These are phyloP conservation scores for Vitis hybrid DNA, from an alignment of 177 flowering plant genomes.

Conservation along the genomic window DNA sequence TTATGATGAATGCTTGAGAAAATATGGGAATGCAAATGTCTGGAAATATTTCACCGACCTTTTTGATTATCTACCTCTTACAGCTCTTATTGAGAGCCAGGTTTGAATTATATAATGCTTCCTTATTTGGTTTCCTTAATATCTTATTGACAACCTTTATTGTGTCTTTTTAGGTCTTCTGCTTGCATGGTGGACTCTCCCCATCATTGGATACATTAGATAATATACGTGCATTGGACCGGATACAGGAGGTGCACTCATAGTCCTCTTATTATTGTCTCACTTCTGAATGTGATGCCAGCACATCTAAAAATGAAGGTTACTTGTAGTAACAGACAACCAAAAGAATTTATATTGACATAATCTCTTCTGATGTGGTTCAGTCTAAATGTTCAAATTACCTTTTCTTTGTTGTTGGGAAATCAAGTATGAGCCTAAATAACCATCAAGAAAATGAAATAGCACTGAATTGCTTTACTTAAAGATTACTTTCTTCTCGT, in stretches of 20 bases:
- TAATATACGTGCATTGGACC: slow-evolving; percentile 47
- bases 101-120: slow-evolving; percentile 11
- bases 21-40: slow-evolving; percentile 49
- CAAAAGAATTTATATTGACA: no score
- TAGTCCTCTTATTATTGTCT: no score
- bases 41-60: slow-evolving; percentile 49
- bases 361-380: no score
- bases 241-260: slow-evolving; percentile 46
- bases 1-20: slow-evolving; percentile 48
- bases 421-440: no score
- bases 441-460: no score
- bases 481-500: no score
- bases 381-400: no score
- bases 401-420: no score
- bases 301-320: no score
- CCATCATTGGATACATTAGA: slow-evolving; percentile 60
- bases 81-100: slow-evolving; percentile 47
- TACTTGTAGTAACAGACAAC: no score
- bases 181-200: slow-evolving; percentile 63
- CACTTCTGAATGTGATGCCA: no score
- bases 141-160: not conserved
- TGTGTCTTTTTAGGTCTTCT: slow-evolving; percentile 33
- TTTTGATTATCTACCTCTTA: slow-evolving; percentile 46
- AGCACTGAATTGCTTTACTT: no score
- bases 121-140: not conserved